phyloP scores from a whole-genome alignment of 2,329 filamentous ascomycete species.

The Zymoseptoria crescenta region DNA sequence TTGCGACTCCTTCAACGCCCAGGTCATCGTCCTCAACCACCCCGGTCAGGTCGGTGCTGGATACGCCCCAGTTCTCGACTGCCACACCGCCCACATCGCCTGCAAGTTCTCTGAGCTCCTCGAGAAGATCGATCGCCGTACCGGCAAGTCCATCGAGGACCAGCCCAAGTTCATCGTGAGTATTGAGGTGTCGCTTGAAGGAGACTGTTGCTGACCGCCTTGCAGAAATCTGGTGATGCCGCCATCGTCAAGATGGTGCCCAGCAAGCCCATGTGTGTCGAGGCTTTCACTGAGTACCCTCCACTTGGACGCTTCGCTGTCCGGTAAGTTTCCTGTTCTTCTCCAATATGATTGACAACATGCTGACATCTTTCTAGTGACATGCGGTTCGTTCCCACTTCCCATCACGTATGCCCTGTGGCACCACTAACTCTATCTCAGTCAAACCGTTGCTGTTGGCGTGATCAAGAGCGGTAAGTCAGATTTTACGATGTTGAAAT shows the following conservation, averaged over 20 bases:
- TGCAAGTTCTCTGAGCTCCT: conserved; percentile 99
- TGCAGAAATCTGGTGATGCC: conserved; percentile 88
- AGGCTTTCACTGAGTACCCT: conserved; percentile 99
- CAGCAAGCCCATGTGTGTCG: conserved; percentile 99
- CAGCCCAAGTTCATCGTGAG: conserved; percentile 85
- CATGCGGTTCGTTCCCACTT: too few relatives aligned
- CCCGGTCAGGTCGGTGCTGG: conserved; percentile 98
- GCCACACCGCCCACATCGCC: conserved; percentile 99
- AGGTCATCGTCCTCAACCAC: conserved; percentile 99
- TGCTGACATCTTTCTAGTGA: too few relatives aligned
- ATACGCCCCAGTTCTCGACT: conserved; percentile 98
- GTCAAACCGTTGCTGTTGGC: too few relatives aligned
- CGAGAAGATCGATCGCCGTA: conserved; percentile 99
- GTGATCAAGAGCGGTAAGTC: conserved; percentile 73
- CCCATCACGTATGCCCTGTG: too few relatives aligned
- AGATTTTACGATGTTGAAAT: conserved; percentile 51
- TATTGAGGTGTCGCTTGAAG: too few relatives aligned
- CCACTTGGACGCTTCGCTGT: conserved; percentile 99
- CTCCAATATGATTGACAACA: too few relatives aligned
- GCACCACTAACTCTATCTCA: too few relatives aligned
- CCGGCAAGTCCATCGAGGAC: conserved; percentile 90
- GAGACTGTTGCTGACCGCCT: too few relatives aligned
- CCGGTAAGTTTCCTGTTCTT: too few relatives aligned
- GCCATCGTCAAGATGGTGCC: conserved; percentile 99
- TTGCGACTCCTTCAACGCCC: conserved; percentile 92